phyloP scores from a whole-genome alignment of 2,329 filamentous ascomycete genomes.

The Phyllosticta ampelicida region DNA sequence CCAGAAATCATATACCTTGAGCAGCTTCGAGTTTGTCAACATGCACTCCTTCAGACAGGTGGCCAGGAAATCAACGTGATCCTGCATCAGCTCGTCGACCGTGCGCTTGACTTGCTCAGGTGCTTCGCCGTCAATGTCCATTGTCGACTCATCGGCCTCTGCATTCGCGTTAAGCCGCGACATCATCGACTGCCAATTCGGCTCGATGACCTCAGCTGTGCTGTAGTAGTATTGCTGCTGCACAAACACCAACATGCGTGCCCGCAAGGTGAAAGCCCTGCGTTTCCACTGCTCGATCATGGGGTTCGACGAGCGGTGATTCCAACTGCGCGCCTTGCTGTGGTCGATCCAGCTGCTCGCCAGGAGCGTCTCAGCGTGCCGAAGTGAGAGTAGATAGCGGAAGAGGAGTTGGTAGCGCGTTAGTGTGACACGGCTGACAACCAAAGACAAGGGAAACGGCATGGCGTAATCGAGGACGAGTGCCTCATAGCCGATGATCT shows the following conservation, averaged over 20 bases:
- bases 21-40: constrained; percentile 89
- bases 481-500: constrained; percentile 82
- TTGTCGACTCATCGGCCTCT: constrained; percentile 5
- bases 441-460: constrained; percentile 88
- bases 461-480: constrained; percentile 90
- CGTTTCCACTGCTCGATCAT: constrained; percentile 86
- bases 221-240: constrained; percentile 96
- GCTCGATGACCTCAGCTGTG: constrained; percentile 93
- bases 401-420: constrained; percentile 94
- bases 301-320: constrained; percentile 61
- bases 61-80: constrained; percentile 95
- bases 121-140: constrained; percentile 19
- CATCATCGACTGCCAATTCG: constrained; percentile 94
- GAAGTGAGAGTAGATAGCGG: constrained; percentile 80
- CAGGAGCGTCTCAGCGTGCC: constrained; percentile 79
- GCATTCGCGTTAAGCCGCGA: constrained; percentile 53
- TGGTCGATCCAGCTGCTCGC: constrained; percentile 86
- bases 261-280: constrained; percentile 79
- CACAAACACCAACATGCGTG: constrained; percentile 92
- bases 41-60: constrained; percentile 98
- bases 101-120: constrained; percentile 54
- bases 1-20: constrained; percentile 53
- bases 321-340: constrained; percentile 70
- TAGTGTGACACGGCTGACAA: constrained; percentile 93
- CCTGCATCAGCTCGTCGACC: constrained; percentile 96